These are phyloP conservation scores for Microbotryomycetes sp. DNA, from an alignment of 1,284 basidiomycete species.

Conservation along the genomic window DNA sequence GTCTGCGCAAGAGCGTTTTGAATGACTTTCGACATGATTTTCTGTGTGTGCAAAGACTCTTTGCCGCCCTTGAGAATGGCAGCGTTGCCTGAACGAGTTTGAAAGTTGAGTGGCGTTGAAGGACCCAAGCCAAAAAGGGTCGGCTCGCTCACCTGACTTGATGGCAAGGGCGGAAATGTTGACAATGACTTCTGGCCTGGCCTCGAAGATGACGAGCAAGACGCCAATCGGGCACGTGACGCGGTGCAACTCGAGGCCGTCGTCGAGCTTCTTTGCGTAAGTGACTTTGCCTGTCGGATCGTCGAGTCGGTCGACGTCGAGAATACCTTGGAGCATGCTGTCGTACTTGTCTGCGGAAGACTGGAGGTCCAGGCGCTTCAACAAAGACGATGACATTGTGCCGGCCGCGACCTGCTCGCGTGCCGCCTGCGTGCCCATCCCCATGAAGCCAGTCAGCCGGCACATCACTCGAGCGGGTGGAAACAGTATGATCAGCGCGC, in stretches of 20 bases:
- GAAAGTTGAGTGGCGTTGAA: slow-evolving; percentile 9
- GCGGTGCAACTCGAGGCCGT: slow-evolving; percentile 78
- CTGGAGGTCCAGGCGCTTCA: slow-evolving; percentile 78
- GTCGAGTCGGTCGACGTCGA: slow-evolving; percentile 74
- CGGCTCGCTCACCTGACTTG: slow-evolving; percentile 66
- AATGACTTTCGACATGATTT: slow-evolving; percentile 69
- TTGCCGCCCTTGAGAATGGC: slow-evolving; percentile 97
- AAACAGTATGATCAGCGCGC: background rate
- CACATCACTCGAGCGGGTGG: background rate
- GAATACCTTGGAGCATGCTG: slow-evolving; percentile 80
- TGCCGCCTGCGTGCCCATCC: slow-evolving; percentile 55
- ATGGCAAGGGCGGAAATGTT: slow-evolving; percentile 95
- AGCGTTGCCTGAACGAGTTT: slow-evolving; percentile 60
- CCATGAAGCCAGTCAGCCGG: background rate
- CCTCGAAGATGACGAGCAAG: slow-evolving; percentile 93
- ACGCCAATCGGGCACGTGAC: slow-evolving; percentile 97
- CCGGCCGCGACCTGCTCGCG: slow-evolving; percentile 68
- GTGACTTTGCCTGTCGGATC: slow-evolving; percentile 82
- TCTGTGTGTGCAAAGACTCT: slow-evolving; percentile 73
- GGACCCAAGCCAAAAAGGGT: background rate
- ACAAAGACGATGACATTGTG: slow-evolving; percentile 69
- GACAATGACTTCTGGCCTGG: slow-evolving; percentile 93
- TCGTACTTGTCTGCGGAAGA: slow-evolving; percentile 81
- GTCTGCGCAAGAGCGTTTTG: slow-evolving; percentile 64
- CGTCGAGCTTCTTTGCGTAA: slow-evolving; percentile 81